Evolutionary conservation across 129 eudicot species (phyloP).

Genomic region (Ambrosia artemisiifolia): DNA sequence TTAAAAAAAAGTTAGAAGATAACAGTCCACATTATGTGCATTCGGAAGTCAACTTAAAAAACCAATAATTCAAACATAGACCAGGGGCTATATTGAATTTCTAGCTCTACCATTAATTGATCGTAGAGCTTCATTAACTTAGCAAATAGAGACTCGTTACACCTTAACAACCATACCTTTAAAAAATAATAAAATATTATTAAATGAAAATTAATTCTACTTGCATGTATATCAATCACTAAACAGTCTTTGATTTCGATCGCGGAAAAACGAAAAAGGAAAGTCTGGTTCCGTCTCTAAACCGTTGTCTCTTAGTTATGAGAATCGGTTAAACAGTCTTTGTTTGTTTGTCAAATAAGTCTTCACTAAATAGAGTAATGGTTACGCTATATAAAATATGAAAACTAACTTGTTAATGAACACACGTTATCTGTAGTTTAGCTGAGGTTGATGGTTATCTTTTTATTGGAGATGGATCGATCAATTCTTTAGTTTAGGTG

Average conservation of each 20-base stretch:
- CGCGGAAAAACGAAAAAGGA: too few species aligned
- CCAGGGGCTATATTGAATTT: slow-evolving; percentile 15
- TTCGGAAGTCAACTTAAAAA: slow-evolving; percentile 25
- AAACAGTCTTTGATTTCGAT: too few species aligned
- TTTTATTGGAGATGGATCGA: too few species aligned
- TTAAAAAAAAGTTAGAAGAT: not conserved
- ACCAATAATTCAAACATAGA: slow-evolving; percentile 19
- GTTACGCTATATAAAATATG: too few species aligned
- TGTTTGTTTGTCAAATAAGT: too few species aligned
- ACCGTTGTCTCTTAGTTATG: too few species aligned
- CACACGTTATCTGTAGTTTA: too few species aligned
- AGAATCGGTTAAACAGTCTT: too few species aligned
- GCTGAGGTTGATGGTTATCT: not conserved
- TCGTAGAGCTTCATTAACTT: slow-evolving; percentile 4
- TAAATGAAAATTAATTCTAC: not conserved
- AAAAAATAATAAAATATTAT: not conserved
- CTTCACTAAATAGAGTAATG: too few species aligned
- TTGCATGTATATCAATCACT: not conserved
- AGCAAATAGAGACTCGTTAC: slow-evolving; percentile 7
- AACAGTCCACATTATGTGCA: slow-evolving; percentile 22
- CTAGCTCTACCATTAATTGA: slow-evolving; percentile 21
- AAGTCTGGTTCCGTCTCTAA: too few species aligned
- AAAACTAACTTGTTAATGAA: not conserved
- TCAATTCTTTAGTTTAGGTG: not conserved
- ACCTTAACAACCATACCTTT: not conserved